Evolutionary conservation across 2,329 filamentous ascomycete genomes (phyloP), one percentile per base, ranked within the genome.

Genomic region (Coniochaeta ligniaria): DNA sequence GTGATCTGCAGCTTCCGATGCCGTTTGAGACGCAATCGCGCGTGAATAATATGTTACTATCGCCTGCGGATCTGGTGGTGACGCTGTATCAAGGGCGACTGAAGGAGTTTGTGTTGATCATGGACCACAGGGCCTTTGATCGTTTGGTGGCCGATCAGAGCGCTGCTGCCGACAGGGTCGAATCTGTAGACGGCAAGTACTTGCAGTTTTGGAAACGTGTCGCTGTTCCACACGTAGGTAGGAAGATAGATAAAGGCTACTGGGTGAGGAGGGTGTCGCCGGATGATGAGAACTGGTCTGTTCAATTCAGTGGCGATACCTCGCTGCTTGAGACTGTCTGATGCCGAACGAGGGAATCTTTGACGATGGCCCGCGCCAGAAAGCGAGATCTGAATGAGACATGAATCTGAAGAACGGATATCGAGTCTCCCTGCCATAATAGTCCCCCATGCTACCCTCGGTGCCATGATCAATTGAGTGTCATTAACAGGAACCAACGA

Each of bases 141-240:
- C 45, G 28, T 4, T 24, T 61, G 5, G 45, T 62, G 57, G 36
- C n/a, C 16, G 59, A 24, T 6, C 55, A 64, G 17, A 43, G 26
- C 31, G 60, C 24, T 0, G 17, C 3, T 2, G 58, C 56, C 1
- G 60, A 61, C 16, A 60, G 6, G 52, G 41, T 38, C 0, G 60
- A 61, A 26, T 11, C 16, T 4, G 3, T 26, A 2, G 50, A 31
- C 11, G 58, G 59, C 14, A 20, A 2, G 50, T 63, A 60, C 60
- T 2, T 50, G 24, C 62, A 63, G 45, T 59, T 60, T 6, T 63
- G 62, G 62, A 24, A 58, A n/a, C 45, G 59, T 11, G 55, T 63
- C 16, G 6, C 35, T 4, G 35, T 45, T 2, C 35, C 43, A 9
- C 20, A 24, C 20, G 7, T 20, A 4, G 17, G 38, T 9, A 20